Evolutionary conservation across 2,329 filamentous ascomycete genomes (phyloP), one percentile per base, ranked within the genome.

Genomic region (Ophiostoma fasciatum): DNA sequence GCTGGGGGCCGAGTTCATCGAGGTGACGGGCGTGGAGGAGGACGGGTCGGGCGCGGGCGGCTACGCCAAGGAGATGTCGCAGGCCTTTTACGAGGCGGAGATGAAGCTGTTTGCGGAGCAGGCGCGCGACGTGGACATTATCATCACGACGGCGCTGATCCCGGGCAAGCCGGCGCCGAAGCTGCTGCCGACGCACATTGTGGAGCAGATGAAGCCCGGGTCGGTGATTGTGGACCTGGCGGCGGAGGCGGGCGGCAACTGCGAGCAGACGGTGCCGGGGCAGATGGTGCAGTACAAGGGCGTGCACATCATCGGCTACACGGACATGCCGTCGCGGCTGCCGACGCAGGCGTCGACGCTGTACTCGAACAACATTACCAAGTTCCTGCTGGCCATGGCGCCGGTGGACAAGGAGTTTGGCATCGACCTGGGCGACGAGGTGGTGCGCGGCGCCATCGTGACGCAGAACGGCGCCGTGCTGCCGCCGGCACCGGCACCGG

Each of bases 361-460:
- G 15, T 94, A 93, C 57, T 90, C 82, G 3, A 94, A 93, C 66
- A 94, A 94, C 51, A 87, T 93, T 48, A 85, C 78, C 46, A 94
- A 93, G 52, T 80, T 87, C 39, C 61, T 93, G 20, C 65, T 94
- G 9, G 90, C 84, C 0, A 83, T 93, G 66, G 58, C 75, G 1
- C 82, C 83, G 1, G 70, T 78, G 40, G 75, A 84, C 3, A 84
- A 82, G 44, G 69, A 78, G 26, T 93, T 84, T 44, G 82, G 82
- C 7, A 66, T 93, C 31, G 82, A 92, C 47, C 62, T 92, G 4
- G 68, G 71, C 1, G 85, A 93, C 46, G 84, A 92, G 55, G 85
- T 94, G 18, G 81, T 90, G 7, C 75, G 85, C 23, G 82, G 83
- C 15, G 72, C 83, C 0, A 88, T 93, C 36, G 82, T 92, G 10